phyloP scores from a whole-genome alignment of 2,329 filamentous ascomycete genomes.

The Aspergillus eucalypticola region DNA sequence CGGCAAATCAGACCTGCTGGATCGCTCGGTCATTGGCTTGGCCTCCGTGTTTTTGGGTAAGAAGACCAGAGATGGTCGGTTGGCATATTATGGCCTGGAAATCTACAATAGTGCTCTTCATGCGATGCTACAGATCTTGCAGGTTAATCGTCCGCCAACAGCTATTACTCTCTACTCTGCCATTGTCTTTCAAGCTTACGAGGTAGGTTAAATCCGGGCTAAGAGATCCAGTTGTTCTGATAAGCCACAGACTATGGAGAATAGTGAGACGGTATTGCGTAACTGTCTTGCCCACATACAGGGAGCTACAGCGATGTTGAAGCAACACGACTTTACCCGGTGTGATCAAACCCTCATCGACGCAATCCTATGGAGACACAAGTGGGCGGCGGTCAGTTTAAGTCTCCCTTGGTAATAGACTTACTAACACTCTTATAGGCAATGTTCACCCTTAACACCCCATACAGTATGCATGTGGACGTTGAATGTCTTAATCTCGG shows the following conservation, averaged over 20 bases:
- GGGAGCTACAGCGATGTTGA: background rate
- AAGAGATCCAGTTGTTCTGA: background rate
- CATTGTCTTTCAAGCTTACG: slow-evolving; percentile 1
- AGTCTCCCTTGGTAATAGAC: background rate
- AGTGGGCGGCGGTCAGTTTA: background rate
- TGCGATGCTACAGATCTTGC: background rate
- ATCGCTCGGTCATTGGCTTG: background rate
- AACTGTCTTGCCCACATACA: background rate
- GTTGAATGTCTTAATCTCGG: background rate
- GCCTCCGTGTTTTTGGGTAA: background rate
- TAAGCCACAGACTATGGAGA: background rate
- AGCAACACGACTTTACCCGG: background rate
- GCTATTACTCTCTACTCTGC: background rate
- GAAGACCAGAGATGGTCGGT: background rate
- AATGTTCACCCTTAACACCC: background rate
- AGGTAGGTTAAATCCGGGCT: background rate
- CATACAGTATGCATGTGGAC: background rate
- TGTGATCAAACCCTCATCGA: background rate
- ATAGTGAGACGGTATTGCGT: background rate
- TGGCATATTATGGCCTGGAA: background rate
- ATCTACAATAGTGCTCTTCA: background rate
- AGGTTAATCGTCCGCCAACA: background rate
- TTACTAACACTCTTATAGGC: background rate
- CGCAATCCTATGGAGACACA: background rate
- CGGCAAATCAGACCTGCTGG: background rate